Conservation (phyloP, 495 filamentous ascomycete species). For the Aspergillus diversus region DNA sequence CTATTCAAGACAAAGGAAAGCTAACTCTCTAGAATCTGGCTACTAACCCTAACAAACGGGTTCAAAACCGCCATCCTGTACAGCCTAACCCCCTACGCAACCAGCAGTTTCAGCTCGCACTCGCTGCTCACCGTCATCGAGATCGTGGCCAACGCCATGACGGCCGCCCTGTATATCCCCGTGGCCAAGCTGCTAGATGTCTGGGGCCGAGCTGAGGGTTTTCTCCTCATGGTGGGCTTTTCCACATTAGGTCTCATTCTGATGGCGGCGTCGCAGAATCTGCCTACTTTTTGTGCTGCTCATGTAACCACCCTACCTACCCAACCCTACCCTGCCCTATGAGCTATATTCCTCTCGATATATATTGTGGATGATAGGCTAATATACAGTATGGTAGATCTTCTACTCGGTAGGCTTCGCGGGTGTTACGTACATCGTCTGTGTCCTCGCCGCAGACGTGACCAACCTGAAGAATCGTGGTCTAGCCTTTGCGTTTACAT, state of each 20-base stretch:
- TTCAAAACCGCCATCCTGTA: slow-evolving; percentile 36
- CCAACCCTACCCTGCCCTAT: background rate
- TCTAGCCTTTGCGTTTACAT: slow-evolving; percentile 59
- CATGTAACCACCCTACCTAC: slow-evolving; percentile 34
- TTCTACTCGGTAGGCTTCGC: slow-evolving; percentile 60
- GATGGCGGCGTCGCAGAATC: slow-evolving; percentile 52
- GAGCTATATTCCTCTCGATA: background rate
- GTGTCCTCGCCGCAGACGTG: slow-evolving; percentile 65
- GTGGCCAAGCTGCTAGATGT: slow-evolving; percentile 69
- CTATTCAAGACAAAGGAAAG: background rate
- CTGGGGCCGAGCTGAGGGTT: slow-evolving; percentile 63
- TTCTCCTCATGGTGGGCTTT: slow-evolving; percentile 44
- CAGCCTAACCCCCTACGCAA: slow-evolving; percentile 35
- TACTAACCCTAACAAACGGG: slow-evolving; percentile 48
- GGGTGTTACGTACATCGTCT: slow-evolving; percentile 57
- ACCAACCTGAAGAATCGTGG: slow-evolving; percentile 62
- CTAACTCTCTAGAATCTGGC: slow-evolving; percentile 42
- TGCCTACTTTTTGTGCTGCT: slow-evolving; percentile 52
- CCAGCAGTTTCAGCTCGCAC: slow-evolving; percentile 58
- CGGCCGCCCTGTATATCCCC: slow-evolving; percentile 48
- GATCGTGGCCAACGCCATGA: slow-evolving; percentile 50
- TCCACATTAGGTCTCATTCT: slow-evolving; percentile 47
- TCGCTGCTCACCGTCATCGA: slow-evolving; percentile 60
- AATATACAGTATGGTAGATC: slow-evolving; percentile 33
- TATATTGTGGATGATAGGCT: background rate